Base-by-base conservation (phyloP, 75 land plant species). In the Azolla pinnata region DNA sequence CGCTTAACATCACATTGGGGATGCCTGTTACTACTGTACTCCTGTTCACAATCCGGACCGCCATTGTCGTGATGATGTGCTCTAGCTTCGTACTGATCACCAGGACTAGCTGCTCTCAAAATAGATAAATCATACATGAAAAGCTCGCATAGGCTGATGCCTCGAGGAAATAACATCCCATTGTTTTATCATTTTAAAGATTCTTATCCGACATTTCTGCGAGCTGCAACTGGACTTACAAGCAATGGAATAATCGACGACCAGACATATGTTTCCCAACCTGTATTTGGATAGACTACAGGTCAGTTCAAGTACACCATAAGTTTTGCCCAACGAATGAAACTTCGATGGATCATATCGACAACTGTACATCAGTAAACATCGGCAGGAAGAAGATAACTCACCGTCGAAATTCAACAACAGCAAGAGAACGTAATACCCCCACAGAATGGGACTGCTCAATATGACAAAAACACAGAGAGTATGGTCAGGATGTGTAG, bases 191-290 rank as follows among this genome's bases (percentile, higher is more conserved):
- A 35, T 35, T 35, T 5, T 5, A 35, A 5, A 35, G 12, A 35
- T 21, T 17, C n/a, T n/a, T n/a, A n/a, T n/a, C n/a, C n/a, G n/a
- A n/a, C n/a, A n/a, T n/a, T n/a, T n/a, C n/a, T n/a, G n/a, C n/a
- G n/a, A n/a, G n/a, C n/a, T n/a, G n/a, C n/a, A n/a, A n/a, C n/a
- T n/a, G n/a, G 10, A 4, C 72, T 73, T 73, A 83, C 87, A 64
- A 80, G 31, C 29, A 83, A 50, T 14, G 87, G 83, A 44, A 83
- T 60, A 29, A 80, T 77, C 9, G 87, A 73, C 0, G 77, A 73
- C 83, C 80, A 80, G 24, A 67, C 34, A 38, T 77, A 67, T 56
- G 19, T 63, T 31, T 57, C 45, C 46, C 70, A 73, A 5, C 31
- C 87, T 80, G 87, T n/a, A n/a, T n/a, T n/a, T n/a, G n/a, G n/a